phyloP scores from a whole-genome alignment of 257 asterid species.

The Forsythia viridissima region DNA sequence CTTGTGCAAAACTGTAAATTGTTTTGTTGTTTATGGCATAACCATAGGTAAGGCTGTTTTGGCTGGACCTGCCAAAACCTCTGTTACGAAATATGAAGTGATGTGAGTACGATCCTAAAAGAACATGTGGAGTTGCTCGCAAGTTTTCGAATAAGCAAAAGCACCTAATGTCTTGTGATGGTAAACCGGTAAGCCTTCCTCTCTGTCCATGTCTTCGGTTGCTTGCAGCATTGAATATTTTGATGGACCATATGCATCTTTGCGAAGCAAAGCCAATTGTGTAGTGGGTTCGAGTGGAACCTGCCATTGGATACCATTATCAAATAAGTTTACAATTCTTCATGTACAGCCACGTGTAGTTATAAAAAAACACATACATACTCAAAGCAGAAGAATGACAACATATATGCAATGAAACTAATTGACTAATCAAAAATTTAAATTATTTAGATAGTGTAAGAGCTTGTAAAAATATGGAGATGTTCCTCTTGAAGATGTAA shows the following conservation, averaged over 20 bases:
- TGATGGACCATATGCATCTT: conserved; percentile 42
- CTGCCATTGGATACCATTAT: conserved; percentile 36
- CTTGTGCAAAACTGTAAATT: conserved; percentile 75
- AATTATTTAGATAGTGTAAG: too few relatives aligned
- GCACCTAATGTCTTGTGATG: neutral
- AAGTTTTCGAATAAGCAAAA: neutral
- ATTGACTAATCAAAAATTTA: too few relatives aligned
- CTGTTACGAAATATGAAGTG: conserved; percentile 32
- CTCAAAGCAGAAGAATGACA: too few relatives aligned
- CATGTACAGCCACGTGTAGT: conserved; percentile 22
- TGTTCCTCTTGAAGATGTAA: too few relatives aligned
- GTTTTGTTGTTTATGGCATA: conserved; percentile 95
- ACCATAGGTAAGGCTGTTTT: conserved; percentile 76
- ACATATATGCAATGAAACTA: too few relatives aligned
- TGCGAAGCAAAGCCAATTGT: conserved; percentile 74
- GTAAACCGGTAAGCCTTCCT: conserved; percentile 61
- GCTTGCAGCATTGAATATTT: conserved; percentile 60
- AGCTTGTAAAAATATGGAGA: too few relatives aligned
- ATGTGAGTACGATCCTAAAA: conserved; percentile 1
- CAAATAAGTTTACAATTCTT: conserved; percentile 14
- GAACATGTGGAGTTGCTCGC: neutral
- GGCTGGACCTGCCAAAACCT: conserved; percentile 91
- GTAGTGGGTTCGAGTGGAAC: conserved; percentile 92
- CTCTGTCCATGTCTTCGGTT: conserved; percentile 44
- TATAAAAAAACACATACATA: too few relatives aligned